Evolutionary conservation across 768 basidiomycete genomes (phyloP).

Genomic region (Lactarius hengduanensis): DNA sequence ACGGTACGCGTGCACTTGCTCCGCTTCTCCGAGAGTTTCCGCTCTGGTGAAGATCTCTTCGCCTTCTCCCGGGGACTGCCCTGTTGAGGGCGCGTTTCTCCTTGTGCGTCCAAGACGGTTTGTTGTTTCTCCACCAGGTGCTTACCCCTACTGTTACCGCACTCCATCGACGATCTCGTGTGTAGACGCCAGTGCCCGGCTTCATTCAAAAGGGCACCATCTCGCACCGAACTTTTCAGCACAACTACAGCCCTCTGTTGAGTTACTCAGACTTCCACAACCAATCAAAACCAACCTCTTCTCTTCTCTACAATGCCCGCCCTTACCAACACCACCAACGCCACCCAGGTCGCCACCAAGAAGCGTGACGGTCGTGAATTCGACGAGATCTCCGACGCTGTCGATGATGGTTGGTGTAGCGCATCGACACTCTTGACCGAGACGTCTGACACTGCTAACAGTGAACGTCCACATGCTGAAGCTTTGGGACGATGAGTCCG

Average conservation of each 20-base stretch:
- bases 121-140: not conserved
- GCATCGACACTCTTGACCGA: conserved; percentile 4
- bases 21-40: conserved; percentile 15
- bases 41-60: conserved; percentile 9
- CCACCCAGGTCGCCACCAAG: not conserved
- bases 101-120: conserved; percentile 5
- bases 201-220: conserved; percentile 18
- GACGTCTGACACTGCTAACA: conserved; percentile 32
- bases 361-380: conserved; percentile 36
- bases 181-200: conserved; percentile 15
- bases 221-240: conserved; percentile 4
- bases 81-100: not conserved
- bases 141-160: conserved; percentile 3
- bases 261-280: conserved; percentile 6
- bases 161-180: conserved; percentile 16
- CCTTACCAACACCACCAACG: conserved; percentile 9
- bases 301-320: conserved; percentile 20
- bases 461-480: conserved; percentile 70
- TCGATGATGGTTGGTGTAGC: conserved; percentile 46
- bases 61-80: conserved; percentile 18
- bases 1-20: not conserved
- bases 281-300: not conserved
- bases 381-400: conserved; percentile 47
- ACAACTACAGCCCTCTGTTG: conserved; percentile 10
- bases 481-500: conserved; percentile 52